phyloP scores from a whole-genome alignment of 2,329 filamentous ascomycete genomes.

The Mycosphaerella sp. region DNA sequence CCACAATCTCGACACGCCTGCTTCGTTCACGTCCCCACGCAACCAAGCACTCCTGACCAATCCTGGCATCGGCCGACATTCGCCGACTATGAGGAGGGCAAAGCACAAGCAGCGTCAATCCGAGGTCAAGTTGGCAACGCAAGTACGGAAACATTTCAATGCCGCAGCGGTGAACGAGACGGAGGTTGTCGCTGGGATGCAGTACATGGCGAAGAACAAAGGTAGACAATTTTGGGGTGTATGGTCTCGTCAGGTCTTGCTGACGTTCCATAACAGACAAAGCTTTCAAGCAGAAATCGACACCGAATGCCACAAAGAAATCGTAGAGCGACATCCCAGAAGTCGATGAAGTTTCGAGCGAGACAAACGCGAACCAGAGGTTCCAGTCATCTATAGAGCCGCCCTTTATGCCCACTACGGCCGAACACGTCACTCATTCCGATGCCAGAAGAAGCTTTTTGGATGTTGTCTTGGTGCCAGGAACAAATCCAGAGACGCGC shows the following conservation, averaged over 20 bases:
- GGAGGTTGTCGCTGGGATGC: constrained; percentile 72
- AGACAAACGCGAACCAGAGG: too few species aligned
- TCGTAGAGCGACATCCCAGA: neutral
- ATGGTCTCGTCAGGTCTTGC: neutral
- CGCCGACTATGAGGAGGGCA: constrained; percentile 67
- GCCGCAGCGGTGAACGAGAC: constrained; percentile 71
- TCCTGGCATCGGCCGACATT: constrained; percentile 57
- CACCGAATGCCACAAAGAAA: constrained; percentile 30
- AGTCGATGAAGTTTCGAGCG: too few species aligned
- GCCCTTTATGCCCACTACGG: too few species aligned
- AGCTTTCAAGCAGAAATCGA: constrained; percentile 43
- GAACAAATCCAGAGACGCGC: too few species aligned
- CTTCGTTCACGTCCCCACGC: constrained; percentile 55
- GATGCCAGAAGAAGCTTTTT: too few species aligned
- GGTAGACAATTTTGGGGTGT: constrained; percentile 35
- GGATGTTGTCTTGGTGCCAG: too few species aligned
- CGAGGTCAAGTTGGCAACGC: constrained; percentile 65
- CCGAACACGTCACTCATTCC: too few species aligned
- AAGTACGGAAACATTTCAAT: constrained; percentile 79
- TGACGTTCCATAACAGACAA: constrained; percentile 35
- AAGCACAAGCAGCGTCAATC: constrained; percentile 60
- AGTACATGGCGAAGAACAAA: constrained; percentile 63
- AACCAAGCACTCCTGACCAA: constrained; percentile 48
- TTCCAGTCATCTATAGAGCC: too few species aligned
- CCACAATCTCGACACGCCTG: constrained; percentile 64